phyloP scores from a whole-genome alignment of 2,329 filamentous ascomycete species.

The Aspergillus tamarii region DNA sequence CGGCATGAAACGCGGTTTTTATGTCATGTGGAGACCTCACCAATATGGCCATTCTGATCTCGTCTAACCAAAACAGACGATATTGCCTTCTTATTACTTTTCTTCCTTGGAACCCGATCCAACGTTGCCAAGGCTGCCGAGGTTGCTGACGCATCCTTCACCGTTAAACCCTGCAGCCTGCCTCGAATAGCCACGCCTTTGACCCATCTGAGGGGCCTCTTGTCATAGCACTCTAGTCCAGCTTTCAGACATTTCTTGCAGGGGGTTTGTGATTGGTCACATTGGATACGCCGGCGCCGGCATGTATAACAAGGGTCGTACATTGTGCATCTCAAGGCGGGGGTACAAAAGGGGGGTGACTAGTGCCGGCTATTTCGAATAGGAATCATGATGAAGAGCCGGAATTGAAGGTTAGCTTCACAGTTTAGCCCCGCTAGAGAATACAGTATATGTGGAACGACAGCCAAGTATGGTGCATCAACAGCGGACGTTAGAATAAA shows the following conservation, averaged over 20 bases:
- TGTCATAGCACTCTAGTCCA: conserved; percentile 37
- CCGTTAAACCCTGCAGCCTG: conserved; percentile 31
- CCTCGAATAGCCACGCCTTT: conserved; percentile 41
- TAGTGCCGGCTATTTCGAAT: neutral
- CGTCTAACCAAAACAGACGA: neutral
- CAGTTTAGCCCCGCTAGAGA: neutral
- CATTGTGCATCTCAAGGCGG: conserved; percentile 13
- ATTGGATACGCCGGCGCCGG: conserved; percentile 40
- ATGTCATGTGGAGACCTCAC: neutral
- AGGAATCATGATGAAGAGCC: neutral
- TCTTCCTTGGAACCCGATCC: neutral
- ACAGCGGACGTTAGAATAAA: neutral
- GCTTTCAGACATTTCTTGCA: conserved; percentile 39
- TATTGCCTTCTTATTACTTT: neutral
- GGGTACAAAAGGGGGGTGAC: too few species aligned
- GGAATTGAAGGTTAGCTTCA: too few species aligned
- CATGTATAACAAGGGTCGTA: conserved; percentile 38
- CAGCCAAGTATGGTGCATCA: neutral
- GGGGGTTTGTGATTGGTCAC: conserved; percentile 33
- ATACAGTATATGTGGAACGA: neutral
- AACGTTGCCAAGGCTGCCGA: neutral
- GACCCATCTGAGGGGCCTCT: conserved; percentile 40
- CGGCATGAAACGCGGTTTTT: neutral
- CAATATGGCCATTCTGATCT: neutral
- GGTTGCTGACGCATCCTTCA: conserved; percentile 13